Conservation (phyloP, 2,329 filamentous ascomycete genomes). For the Colletotrichum euphorbiae region DNA sequence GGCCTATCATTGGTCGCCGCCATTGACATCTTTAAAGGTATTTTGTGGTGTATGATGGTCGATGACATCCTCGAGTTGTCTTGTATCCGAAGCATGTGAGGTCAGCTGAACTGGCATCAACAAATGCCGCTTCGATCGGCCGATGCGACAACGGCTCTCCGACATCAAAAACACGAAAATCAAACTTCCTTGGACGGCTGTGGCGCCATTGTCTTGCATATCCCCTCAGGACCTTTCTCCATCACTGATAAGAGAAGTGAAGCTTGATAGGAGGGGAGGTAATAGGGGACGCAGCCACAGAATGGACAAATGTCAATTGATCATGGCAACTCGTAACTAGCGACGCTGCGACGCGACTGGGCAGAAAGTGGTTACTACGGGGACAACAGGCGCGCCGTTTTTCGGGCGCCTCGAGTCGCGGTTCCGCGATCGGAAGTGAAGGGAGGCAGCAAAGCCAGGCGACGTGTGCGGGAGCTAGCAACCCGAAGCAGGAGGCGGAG, state of each 20-base stretch:
- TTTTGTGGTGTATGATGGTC: no score
- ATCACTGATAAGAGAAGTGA: slow-evolving; percentile 30
- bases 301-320: slow-evolving; percentile 36
- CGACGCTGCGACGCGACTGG: slow-evolving; percentile 21
- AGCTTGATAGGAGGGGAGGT: background rate
- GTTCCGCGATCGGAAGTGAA: slow-evolving; percentile 35
- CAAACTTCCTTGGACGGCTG: slow-evolving; percentile 14
- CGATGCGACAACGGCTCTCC: slow-evolving; percentile 16
- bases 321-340: slow-evolving; percentile 35
- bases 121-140: slow-evolving; percentile 20
- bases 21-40: background rate
- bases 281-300: slow-evolving; percentile 13
- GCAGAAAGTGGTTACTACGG: background rate
- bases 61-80: background rate
- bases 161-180: slow-evolving; percentile 10
- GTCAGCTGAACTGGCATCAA: background rate
- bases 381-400: slow-evolving; percentile 20
- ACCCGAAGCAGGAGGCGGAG: background rate
- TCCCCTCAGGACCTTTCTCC: slow-evolving; percentile 19
- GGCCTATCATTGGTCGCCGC: slow-evolving; percentile 24
- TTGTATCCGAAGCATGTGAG: background rate
- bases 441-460: background rate
- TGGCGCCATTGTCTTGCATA: slow-evolving; percentile 24
- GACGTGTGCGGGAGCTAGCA: no score
- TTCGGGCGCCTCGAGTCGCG: slow-evolving; percentile 28